Percentiles rank a stretch among this genome's conserved stretches.
These are phyloP conservation scores for Bruguiera hainesii DNA, from an alignment of 441 rosid species.

Conservation along the genomic window DNA sequence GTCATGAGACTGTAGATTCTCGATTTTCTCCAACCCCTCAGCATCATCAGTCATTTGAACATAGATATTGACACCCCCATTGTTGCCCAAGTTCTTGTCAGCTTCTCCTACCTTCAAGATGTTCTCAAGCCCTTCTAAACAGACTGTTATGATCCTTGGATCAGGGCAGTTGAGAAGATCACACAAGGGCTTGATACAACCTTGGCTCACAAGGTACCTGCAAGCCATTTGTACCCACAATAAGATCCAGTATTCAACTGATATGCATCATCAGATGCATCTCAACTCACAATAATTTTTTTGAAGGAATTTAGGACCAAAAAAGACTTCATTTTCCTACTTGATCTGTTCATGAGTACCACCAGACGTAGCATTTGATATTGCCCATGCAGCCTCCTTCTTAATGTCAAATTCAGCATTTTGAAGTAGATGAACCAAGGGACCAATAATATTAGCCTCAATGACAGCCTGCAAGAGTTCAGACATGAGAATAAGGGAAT, in stretches of 20 bases:
- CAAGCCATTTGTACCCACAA: not conserved
- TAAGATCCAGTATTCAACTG: not conserved
- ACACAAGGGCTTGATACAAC: slow-evolving; percentile 84
- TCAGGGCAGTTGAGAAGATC: slow-evolving; percentile 85
- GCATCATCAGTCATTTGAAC: slow-evolving; percentile 84
- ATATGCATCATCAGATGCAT: not conserved
- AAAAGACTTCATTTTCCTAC: slow-evolving; percentile 34
- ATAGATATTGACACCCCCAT: slow-evolving; percentile 53
- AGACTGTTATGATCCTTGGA: slow-evolving; percentile 85
- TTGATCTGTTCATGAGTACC: slow-evolving; percentile 86
- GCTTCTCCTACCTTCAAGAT: slow-evolving; percentile 87
- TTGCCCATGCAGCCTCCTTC: slow-evolving; percentile 91
- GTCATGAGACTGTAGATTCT: slow-evolving; percentile 72
- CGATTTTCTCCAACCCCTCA: slow-evolving; percentile 75
- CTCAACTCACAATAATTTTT: not conserved
- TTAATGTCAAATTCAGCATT: slow-evolving; percentile 91
- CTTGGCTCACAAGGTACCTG: slow-evolving; percentile 73
- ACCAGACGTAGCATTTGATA: slow-evolving; percentile 84
- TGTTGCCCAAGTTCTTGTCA: slow-evolving; percentile 51
- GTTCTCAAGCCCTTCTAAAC: slow-evolving; percentile 84
- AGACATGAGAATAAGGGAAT: not conserved
- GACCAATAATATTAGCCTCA: slow-evolving; percentile 57
- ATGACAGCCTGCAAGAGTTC: slow-evolving; percentile 54
- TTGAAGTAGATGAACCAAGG: slow-evolving; percentile 66
- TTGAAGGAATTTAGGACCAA: not conserved